These are phyloP conservation scores for Kluyveromyces wickerhamii DNA, from an alignment of 805 yeast species.

Conservation along the genomic window DNA sequence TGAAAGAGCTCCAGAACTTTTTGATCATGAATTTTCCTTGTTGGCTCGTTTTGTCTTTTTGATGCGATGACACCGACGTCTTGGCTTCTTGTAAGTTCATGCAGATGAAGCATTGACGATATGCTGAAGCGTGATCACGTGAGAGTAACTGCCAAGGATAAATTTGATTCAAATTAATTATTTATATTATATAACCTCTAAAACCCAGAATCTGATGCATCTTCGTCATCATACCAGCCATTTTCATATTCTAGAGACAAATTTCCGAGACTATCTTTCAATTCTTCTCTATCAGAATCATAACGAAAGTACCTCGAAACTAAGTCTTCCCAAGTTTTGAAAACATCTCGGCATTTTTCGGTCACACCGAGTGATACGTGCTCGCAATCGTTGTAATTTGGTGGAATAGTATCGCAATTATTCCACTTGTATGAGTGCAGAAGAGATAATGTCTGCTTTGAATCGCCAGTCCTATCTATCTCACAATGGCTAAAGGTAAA, in stretches of 20 bases:
- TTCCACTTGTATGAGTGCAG: slow-evolving; percentile 16
- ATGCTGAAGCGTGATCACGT: too few species aligned
- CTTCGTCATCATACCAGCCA: slow-evolving; percentile 44
- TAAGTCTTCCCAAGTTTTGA: slow-evolving; percentile 25
- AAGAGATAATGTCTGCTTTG: slow-evolving; percentile 3
- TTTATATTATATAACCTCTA: too few species aligned
- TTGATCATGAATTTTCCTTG: too few species aligned
- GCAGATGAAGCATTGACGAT: too few species aligned
- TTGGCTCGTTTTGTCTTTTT: too few species aligned
- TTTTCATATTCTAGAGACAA: slow-evolving; percentile 40
- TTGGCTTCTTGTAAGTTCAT: too few species aligned
- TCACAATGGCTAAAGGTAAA: slow-evolving; percentile 18
- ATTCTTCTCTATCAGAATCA: slow-evolving; percentile 45
- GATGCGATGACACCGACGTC: too few species aligned
- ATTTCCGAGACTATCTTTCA: slow-evolving; percentile 40
- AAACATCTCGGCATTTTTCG: slow-evolving; percentile 25
- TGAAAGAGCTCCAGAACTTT: too few species aligned
- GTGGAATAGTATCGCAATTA: slow-evolving; percentile 26
- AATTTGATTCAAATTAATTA: too few species aligned
- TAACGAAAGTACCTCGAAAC: slow-evolving; percentile 27
- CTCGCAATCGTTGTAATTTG: slow-evolving; percentile 11
- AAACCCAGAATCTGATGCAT: slow-evolving; percentile 33
- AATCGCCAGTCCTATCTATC: slow-evolving; percentile 13
- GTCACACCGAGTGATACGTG: slow-evolving; percentile 15
- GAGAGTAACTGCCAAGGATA: too few species aligned